Evolutionary conservation across 2,329 filamentous ascomycete genomes (phyloP).

Genomic region (Aspergillus latus): DNA sequence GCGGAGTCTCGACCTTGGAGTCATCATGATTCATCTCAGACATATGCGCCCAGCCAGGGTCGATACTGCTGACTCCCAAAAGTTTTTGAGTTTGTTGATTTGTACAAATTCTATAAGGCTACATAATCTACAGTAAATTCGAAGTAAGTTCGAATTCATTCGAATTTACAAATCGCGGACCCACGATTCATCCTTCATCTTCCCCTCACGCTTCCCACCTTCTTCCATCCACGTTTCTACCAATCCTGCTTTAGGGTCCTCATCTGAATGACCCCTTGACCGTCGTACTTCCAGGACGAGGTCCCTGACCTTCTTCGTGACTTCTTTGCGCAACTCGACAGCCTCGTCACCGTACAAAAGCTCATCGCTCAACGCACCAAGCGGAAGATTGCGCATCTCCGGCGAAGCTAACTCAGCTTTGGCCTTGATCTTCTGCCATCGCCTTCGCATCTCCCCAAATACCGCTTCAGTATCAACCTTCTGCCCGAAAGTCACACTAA

Average conservation of each 20-base stretch:
- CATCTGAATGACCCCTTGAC: conserved; percentile 71
- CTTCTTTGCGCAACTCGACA: conserved; percentile 72
- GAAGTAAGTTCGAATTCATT: too few relatives aligned
- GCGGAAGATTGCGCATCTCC: conserved; percentile 32
- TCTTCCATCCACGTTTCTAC: conserved; percentile 76
- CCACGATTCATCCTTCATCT: conserved; percentile 61
- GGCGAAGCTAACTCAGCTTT: conserved; percentile 49
- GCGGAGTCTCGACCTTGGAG: neutral
- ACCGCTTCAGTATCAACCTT: conserved; percentile 69
- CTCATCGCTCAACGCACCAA: conserved; percentile 63
- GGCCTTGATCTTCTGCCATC: conserved; percentile 69
- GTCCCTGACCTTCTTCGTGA: conserved; percentile 72
- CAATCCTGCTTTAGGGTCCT: conserved; percentile 72
- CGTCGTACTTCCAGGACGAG: conserved; percentile 78
- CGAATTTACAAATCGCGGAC: conserved; percentile 53
- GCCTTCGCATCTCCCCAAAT: conserved; percentile 73
- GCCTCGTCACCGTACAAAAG: conserved; percentile 73
- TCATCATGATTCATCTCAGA: neutral
- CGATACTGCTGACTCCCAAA: too few relatives aligned
- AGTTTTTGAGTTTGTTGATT: neutral
- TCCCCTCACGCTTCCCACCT: conserved; percentile 54
- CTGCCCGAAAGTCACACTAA: conserved; percentile 57
- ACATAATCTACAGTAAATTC: conserved; percentile 16
- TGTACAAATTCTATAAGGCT: conserved; percentile 13
- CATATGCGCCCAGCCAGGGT: neutral